phyloP scores from a whole-genome alignment of 768 basidiomycete species.

The Suillus tomentosus region DNA sequence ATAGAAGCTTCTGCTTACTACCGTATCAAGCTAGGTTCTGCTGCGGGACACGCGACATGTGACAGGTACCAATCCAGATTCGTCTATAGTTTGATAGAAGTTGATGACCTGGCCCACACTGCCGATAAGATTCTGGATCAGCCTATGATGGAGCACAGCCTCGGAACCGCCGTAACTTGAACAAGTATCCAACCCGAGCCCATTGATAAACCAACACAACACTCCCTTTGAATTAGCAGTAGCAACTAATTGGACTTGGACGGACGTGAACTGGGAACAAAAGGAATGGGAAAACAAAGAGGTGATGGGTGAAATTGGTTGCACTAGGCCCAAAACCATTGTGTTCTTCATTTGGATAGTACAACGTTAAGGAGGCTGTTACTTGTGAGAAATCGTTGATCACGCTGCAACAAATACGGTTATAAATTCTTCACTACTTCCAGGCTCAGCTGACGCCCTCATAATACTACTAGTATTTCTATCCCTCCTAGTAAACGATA shows the following conservation, averaged over 20 bases:
- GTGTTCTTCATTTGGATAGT: slow-evolving; percentile 4
- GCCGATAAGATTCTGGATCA: slow-evolving; percentile 10
- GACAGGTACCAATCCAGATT: not conserved
- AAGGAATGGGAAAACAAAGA: slow-evolving; percentile 17
- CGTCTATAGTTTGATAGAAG: not conserved
- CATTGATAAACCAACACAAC: not conserved
- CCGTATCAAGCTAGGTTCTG: not conserved
- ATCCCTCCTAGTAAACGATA: slow-evolving; percentile 14
- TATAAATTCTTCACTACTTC: slow-evolving; percentile 9
- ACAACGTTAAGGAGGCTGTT: slow-evolving; percentile 4
- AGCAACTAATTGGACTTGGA: not conserved
- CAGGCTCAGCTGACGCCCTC: not conserved
- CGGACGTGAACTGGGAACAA: slow-evolving; percentile 14
- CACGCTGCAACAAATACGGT: not conserved
- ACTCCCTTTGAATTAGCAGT: not conserved
- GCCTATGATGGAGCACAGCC: not conserved
- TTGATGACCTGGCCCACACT: not conserved
- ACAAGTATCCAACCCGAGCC: not conserved
- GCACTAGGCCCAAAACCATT: slow-evolving; percentile 13
- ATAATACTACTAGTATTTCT: slow-evolving; percentile 3
- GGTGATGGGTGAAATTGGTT: slow-evolving; percentile 19
- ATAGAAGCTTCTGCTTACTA: not conserved
- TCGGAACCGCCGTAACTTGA: not conserved
- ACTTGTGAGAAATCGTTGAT: slow-evolving; percentile 1
- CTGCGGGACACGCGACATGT: not conserved